Base-by-base conservation (phyloP, 2,329 filamentous ascomycete genomes). In the Fusarium poae region DNA sequence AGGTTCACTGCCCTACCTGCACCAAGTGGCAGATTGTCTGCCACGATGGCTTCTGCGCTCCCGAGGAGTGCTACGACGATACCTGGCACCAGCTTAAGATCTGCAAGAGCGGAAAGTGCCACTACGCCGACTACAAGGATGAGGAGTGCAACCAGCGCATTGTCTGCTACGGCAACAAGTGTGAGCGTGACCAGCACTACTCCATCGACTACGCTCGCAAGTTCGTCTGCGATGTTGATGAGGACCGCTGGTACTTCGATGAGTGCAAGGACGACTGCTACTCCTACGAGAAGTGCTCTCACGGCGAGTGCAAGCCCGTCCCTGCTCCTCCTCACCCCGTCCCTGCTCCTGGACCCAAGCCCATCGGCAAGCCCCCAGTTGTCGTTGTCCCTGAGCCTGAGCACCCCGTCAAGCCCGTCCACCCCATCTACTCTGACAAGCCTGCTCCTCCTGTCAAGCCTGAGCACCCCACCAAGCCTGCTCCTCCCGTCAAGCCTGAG, bases 61-160 rank as follows among this genome's bases (percentile, higher is more conserved):
- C 68, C 32, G 75, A 76, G 59, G 63, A 71, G 49, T 74, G 67
- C 65, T 18, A 65, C 48, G 70, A 75, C 32, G 58, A 75, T 29
- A 73, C 71, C 70, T 64, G 75, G 59, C 62, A 67, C 59, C 62
- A 77, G 51, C 77, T 78, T 15, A 73, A 79, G 61, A 70, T 78
- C 70, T 80, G 79, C 77, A 57, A 74, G 18, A 60, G 73, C 5
- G 72, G 75, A 5, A 52, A 73, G 4, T 78, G 73, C 71, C 54
- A 72, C 66, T 77, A 73, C 64, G 74, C 77, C 42, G 66, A 73
- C 60, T 79, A 74, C 75, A 43, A 72, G 20, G 72, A 68, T 7
- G 61, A 73, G 13, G 45, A 74, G 32, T 79, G 77, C 74, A 70
- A 70, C 56, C 77, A 74, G 61, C 79, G 79, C 74, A 65, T 79